Evolutionary conservation across 2,329 filamentous ascomycete species (phyloP), one percentile per base, ranked within the genome.

Genomic region (Pseudogymnoascus sp.): DNA sequence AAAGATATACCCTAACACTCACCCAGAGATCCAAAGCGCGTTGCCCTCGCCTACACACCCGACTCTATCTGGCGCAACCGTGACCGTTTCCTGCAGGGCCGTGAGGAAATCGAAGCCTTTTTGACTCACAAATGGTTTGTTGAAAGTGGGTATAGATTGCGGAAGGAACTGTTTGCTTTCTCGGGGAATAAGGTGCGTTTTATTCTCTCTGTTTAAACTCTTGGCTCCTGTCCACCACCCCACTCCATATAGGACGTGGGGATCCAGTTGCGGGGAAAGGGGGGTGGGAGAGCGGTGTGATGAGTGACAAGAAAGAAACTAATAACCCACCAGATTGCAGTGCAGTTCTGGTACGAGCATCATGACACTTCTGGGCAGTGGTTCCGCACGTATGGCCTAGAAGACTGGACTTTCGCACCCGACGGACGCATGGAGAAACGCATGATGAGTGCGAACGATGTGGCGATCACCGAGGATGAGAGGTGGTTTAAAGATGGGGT

Each of bases 301-400:
- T 14, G 2, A 11, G 35, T 43, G 20, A 28, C 12, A 38, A 22
- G 3, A 18, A n/a, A 9, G 4, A 39, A 1, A 12, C 57, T 11
- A 16, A 32, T 8, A n/a, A 18, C 37, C 12, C 6, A 4, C 20
- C 20, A 84, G 74, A 93, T 92, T 65, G 90, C 90, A 1, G 91
- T 95, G 20, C 90, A 96, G 70, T 95, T 94, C 72, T 95, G 90
- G 90, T 72, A 72, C 47, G 70, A 72, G 59, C 95, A 93, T 69
- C 88, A 95, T 73, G 89, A 93, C 68, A 74, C 75, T 6, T 67
- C 78, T 1, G 86, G 88, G 37, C 85, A 90, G 71, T 96, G 90
- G 90, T 92, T 88, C 80, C 80, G 90, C n/a, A 91, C 88, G 47
- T 95, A 95, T 69, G 91, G 91, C 0, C 80, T 95, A 9, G 88